These are phyloP conservation scores for Barnettozyma siamensis DNA, from an alignment of 805 yeast genomes.

Conservation along the genomic window DNA sequence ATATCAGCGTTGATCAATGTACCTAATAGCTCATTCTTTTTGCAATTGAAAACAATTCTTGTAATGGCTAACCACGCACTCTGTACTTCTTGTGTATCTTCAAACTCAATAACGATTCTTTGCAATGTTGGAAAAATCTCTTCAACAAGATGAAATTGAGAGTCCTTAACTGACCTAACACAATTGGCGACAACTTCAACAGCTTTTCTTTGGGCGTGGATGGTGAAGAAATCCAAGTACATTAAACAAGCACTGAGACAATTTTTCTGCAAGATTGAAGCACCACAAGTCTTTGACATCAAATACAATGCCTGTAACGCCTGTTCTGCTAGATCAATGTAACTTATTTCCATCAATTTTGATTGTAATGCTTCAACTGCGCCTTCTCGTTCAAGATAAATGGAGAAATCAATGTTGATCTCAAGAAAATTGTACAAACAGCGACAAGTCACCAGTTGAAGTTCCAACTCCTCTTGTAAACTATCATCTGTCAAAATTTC, in stretches of 20 bases:
- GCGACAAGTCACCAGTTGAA: conserved; percentile 80
- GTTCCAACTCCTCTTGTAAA: conserved; percentile 61
- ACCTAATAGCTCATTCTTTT: conserved; percentile 40
- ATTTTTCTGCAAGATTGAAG: conserved; percentile 48
- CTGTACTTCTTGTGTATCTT: conserved; percentile 58
- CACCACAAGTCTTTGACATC: conserved; percentile 49
- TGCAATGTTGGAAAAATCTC: conserved; percentile 57
- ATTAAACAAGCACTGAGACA: conserved; percentile 62
- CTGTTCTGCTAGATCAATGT: conserved; percentile 90
- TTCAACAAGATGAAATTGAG: conserved; percentile 42
- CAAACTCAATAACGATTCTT: conserved; percentile 43
- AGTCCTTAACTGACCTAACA: conserved; percentile 41
- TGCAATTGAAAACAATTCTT: conserved; percentile 47
- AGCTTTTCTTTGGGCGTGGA: conserved; percentile 84
- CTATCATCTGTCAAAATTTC: conserved; percentile 51
- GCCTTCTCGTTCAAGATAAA: conserved; percentile 56
- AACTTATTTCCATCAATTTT: conserved; percentile 68
- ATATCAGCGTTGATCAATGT: conserved; percentile 34
- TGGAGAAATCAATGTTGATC: conserved; percentile 58
- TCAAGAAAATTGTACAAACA: conserved; percentile 79
- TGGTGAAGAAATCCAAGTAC: conserved; percentile 81
- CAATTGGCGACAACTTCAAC: conserved; percentile 67
- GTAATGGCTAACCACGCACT: conserved; percentile 62
- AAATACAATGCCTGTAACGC: conserved; percentile 70
- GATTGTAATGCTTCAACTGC: conserved; percentile 60